Conservation (phyloP, 345 rosid species). For the Dipteronia sinensis region DNA sequence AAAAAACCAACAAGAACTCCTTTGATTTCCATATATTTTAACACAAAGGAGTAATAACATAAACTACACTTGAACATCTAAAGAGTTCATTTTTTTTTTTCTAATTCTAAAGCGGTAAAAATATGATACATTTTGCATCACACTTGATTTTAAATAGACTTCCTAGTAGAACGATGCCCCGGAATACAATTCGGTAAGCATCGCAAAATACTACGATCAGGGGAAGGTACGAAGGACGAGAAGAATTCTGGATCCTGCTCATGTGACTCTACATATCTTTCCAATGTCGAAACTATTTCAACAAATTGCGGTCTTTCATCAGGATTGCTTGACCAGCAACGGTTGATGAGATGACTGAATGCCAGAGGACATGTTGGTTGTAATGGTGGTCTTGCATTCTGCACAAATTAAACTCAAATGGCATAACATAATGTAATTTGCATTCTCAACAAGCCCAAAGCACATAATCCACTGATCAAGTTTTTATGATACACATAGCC, state of each 20-base stretch:
- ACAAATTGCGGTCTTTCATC: constrained; percentile 57
- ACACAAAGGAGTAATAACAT: constrained; percentile 1
- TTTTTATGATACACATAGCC: background rate
- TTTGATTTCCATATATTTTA: constrained; percentile 17
- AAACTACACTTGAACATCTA: constrained; percentile 10
- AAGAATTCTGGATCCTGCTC: constrained; percentile 59
- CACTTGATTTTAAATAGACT: constrained; percentile 12
- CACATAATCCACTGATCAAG: background rate
- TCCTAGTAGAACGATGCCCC: constrained; percentile 23
- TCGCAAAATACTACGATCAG: constrained; percentile 24
- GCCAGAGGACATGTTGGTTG: constrained; percentile 61
- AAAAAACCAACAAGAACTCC: background rate
- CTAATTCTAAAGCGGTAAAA: background rate
- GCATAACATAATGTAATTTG: constrained; percentile 1
- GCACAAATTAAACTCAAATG: constrained; percentile 23
- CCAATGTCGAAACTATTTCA: constrained; percentile 59
- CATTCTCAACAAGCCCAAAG: background rate
- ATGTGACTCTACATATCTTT: constrained; percentile 49
- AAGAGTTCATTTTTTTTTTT: background rate
- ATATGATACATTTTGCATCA: constrained; percentile 24
- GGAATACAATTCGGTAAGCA: constrained; percentile 46
- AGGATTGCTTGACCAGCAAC: constrained; percentile 75
- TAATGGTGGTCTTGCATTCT: constrained; percentile 76
- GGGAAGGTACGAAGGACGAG: constrained; percentile 37
- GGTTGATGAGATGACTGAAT: constrained; percentile 48